phyloP scores from a whole-genome alignment of 345 rosid species.

The Brassica napus region DNA sequence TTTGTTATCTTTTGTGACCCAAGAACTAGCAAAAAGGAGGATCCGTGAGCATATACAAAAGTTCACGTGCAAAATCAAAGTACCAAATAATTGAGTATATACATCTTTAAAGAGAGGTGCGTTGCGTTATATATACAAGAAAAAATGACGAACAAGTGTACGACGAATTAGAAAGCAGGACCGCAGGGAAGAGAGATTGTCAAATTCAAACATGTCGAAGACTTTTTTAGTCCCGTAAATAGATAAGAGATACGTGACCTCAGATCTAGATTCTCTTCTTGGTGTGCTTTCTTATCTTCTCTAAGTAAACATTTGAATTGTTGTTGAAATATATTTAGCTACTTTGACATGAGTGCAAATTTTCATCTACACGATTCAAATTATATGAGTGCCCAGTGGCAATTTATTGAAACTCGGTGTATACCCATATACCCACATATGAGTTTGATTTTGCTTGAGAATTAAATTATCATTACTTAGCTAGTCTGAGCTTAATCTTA shows the following conservation, averaged over 20 bases:
- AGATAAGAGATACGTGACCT: slow-evolving; percentile 28
- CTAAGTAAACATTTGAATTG: background rate
- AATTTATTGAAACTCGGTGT: too few species aligned
- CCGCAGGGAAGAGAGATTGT: slow-evolving; percentile 20
- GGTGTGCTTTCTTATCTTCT: slow-evolving; percentile 5
- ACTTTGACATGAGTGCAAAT: background rate
- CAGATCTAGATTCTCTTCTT: slow-evolving; percentile 35
- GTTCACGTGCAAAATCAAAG: slow-evolving; percentile 29
- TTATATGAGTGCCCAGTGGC: background rate
- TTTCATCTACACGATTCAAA: background rate
- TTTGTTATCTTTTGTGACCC: background rate
- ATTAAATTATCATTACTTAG: too few species aligned
- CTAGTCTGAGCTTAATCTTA: too few species aligned
- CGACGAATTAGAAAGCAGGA: slow-evolving; percentile 21
- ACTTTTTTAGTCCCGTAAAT: slow-evolving; percentile 24
- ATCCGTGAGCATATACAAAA: background rate
- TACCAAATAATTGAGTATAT: slow-evolving; percentile 10
- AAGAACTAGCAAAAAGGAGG: background rate
- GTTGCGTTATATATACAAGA: background rate
- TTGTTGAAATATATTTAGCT: background rate
- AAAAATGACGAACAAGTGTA: slow-evolving; percentile 31
- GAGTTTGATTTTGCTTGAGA: too few species aligned
- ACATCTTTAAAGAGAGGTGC: background rate
- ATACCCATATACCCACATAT: too few species aligned
- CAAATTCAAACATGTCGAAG: slow-evolving; percentile 25